Conservation (phyloP, 805 yeast genomes). For the Hanseniaspora nectarophila region DNA sequence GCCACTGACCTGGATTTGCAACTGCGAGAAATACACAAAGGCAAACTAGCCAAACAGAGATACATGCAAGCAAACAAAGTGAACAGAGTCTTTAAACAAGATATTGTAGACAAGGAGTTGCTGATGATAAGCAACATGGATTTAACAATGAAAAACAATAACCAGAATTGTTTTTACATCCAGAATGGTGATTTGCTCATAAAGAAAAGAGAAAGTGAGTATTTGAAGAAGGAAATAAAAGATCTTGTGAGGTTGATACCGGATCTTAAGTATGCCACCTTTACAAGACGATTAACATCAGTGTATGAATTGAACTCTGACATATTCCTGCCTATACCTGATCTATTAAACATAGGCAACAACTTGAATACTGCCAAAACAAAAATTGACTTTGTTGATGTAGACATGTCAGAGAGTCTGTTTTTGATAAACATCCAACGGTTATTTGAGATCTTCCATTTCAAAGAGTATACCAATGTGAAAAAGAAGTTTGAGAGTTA, state of each 20-base stretch:
- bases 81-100: constrained; percentile 1
- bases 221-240: background rate
- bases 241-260: background rate
- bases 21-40: background rate
- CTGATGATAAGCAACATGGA: constrained; percentile 2
- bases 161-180: background rate
- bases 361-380: background rate
- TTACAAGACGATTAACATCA: constrained; percentile 9
- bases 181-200: background rate
- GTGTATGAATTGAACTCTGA: constrained; percentile 9
- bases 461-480: background rate
- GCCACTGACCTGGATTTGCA: constrained; percentile 2
- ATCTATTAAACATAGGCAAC: background rate
- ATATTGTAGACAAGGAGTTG: constrained; percentile 7
- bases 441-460: constrained; percentile 4
- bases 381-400: constrained; percentile 13
- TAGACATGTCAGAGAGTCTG: constrained; percentile 9
- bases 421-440: constrained; percentile 1
- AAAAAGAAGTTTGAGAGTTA: background rate
- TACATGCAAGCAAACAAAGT: constrained; percentile 5
- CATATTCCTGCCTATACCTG: constrained; percentile 3
- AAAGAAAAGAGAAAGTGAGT: background rate
- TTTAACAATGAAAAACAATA: background rate
- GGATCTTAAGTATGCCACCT: background rate
- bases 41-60: background rate